Conservation (phyloP, 495 filamentous ascomycete genomes). For the Aspergillus ellipticus region DNA sequence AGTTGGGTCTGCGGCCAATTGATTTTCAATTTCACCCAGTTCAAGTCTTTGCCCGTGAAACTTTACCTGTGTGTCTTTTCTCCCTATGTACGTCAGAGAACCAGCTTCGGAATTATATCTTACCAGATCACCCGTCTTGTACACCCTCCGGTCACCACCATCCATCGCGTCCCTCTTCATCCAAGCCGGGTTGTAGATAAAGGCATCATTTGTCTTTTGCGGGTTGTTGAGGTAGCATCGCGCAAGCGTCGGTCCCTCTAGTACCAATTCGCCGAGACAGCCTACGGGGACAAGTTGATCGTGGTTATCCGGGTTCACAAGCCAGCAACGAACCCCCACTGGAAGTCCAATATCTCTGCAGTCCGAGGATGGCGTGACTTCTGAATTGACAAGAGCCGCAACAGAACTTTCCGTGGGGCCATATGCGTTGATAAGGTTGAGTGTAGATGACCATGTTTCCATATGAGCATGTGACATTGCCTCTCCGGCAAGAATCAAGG, state of each 20-base stretch:
- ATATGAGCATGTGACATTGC: slow-evolving; percentile 50
- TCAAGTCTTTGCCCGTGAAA: slow-evolving; percentile 64
- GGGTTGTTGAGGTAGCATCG: slow-evolving; percentile 12
- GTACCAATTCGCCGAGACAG: slow-evolving; percentile 48
- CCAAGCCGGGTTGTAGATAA: slow-evolving; percentile 44
- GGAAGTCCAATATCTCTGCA: slow-evolving; percentile 45
- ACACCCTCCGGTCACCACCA: slow-evolving; percentile 46
- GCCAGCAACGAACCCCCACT: slow-evolving; percentile 40
- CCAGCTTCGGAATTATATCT: slow-evolving; percentile 56
- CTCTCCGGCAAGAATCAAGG: slow-evolving; percentile 51
- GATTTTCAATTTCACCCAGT: slow-evolving; percentile 61
- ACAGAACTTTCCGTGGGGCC: slow-evolving; percentile 52
- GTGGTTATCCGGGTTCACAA: slow-evolving; percentile 34
- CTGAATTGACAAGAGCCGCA: slow-evolving; percentile 34
- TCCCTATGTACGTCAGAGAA: slow-evolving; percentile 56
- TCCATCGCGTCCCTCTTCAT: slow-evolving; percentile 17
- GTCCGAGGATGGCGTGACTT: slow-evolving; percentile 32
- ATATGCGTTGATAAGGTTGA: slow-evolving; percentile 56
- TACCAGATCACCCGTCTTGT: slow-evolving; percentile 66
- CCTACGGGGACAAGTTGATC: slow-evolving; percentile 29
- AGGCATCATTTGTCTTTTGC: slow-evolving; percentile 40
- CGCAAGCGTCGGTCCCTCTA: slow-evolving; percentile 51
- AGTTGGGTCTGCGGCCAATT: slow-evolving; percentile 28
- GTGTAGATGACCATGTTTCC: slow-evolving; percentile 48
- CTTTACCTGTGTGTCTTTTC: slow-evolving; percentile 67